Conservation (phyloP, 2,329 filamentous ascomycete species). For the Verticillium klebahnii region DNA sequence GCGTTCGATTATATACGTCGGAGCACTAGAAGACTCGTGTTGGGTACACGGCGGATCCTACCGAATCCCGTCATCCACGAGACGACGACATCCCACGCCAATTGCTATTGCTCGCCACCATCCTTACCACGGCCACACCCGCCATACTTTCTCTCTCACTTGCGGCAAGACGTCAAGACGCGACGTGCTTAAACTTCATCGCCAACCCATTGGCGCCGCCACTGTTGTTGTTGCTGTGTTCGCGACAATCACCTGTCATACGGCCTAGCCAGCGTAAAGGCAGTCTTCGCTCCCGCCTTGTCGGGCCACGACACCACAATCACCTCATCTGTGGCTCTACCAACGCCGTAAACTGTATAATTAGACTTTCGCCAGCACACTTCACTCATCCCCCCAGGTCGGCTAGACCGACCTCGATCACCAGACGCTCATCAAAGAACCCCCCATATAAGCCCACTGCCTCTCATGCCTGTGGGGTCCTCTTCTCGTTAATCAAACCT, state of each 20-base stretch:
- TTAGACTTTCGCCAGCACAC: neutral
- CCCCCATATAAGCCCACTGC: constrained; percentile 15
- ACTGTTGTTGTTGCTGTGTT: neutral
- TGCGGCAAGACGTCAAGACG: neutral
- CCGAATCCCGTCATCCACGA: neutral
- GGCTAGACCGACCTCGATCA: neutral
- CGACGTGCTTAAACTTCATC: neutral
- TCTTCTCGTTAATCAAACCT: constrained; percentile 7
- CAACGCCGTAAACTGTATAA: neutral
- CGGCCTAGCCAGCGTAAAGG: no score
- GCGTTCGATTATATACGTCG: neutral
- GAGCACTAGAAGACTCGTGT: neutral
- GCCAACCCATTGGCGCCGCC: neutral
- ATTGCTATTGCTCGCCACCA: neutral
- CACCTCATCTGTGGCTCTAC: neutral
- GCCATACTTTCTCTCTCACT: neutral
- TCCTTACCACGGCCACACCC: neutral
- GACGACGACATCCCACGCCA: neutral
- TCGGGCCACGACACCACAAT: neutral
- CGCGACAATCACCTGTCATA: neutral
- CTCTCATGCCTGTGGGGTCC: constrained; percentile 5
- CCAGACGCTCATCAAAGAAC: constrained; percentile 10
- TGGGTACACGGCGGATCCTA: no score
- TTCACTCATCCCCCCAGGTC: constrained; percentile 1
- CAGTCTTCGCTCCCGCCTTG: neutral